Base-by-base conservation (phyloP, 202 grass and related monocot species). In the Carex arenaria region DNA sequence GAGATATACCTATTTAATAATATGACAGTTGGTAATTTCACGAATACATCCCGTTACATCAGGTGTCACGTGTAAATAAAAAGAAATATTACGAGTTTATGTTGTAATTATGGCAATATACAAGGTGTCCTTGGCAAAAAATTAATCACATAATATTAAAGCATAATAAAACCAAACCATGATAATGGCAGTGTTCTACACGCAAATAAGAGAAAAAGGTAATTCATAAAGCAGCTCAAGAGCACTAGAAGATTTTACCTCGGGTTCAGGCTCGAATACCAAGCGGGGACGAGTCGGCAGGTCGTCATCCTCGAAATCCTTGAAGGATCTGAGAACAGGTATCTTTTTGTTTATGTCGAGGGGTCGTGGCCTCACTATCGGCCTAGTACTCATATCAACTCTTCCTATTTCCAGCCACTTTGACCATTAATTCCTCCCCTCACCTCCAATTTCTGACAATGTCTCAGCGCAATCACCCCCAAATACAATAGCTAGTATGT, bases 341-440 rank as follows among this genome's bases (percentile, higher is more conserved):
- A 99, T 91, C 85, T 94, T 99, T 78, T 99, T 99, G 85, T 99
- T 91, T 87, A 99, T 96, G 88, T 99, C 96, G 14, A 99, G 91
- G 12, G 96, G 96, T 74, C 96, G 96, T 79, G 96, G 96, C 88
- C 93, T 93, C 68, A 99, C 88, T 80, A 93, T 92, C 36, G 92
- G 91, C 89, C 96, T 92, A 88, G 80, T 69, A 82, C 80, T 82
- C 80, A 82, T 82, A 51, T 51, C 47, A 51, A 67, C 31, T 19
- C 15, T 43, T 70, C 67, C 67, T 42, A n/a, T 19, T 36, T 70
- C 7, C 67, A 20, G 40, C 36, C 67, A 70, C 15, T 43, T 19
- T 70, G 67, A 70, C 17, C 67, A 70, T 70, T 70, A 70, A 70
- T 43, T 19, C 18, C 17, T 42, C 7, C 32, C 17, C 67, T 70